Evolutionary conservation across 2,329 filamentous ascomycete genomes (phyloP), one percentile per base, ranked within the genome.

Genomic region (Scolecobasidium constrictum): DNA sequence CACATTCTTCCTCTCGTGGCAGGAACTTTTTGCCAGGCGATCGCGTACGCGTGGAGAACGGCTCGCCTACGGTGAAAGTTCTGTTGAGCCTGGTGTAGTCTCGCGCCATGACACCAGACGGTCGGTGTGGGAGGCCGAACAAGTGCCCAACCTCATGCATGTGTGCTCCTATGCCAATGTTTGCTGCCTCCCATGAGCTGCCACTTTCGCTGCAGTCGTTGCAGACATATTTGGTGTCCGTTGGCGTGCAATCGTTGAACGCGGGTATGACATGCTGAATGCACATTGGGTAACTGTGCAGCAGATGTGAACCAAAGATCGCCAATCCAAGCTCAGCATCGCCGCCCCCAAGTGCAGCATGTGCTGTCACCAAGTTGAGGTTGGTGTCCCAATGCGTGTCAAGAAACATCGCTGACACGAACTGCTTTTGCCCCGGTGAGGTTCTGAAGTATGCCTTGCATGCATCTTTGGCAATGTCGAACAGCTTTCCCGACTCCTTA

Each of bases 101-200:
- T 44, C 85, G 75, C 40, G 87, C 68, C 90, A 96, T 96, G 47
- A 96, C 72, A n/a, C 92, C 90, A 20, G 69, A 83, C 55, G 92
- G 86, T 56, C 93, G 86, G 56, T 93, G 85, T 7, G 86, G 86
- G 50, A 86, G 93, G 39, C 90, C 90, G 51, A 96, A 83, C 17
- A 94, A 63, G 63, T 94, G 90, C 3, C 90, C 90, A 1, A 83
- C 83, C 62, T 95, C 87, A 60, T 94, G 90, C 38, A 96, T 63
- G 60, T 96, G 90, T 7, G 86, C 88, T 5, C 90, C 90, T 49
- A 96, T 93, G 21, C 88, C 88, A 47, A 94, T 83, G 52, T 90
- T 94, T 19, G 86, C 87, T n/a, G 87, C 80, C 59, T 96, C 90
- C 90, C 90, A 96, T 37, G 80, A 92, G 56, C 85, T 94, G 18